Evolutionary conservation across 2,329 filamentous ascomycete genomes (phyloP), one percentile per base, ranked within the genome.

Genomic region (Colletotrichum sp.): DNA sequence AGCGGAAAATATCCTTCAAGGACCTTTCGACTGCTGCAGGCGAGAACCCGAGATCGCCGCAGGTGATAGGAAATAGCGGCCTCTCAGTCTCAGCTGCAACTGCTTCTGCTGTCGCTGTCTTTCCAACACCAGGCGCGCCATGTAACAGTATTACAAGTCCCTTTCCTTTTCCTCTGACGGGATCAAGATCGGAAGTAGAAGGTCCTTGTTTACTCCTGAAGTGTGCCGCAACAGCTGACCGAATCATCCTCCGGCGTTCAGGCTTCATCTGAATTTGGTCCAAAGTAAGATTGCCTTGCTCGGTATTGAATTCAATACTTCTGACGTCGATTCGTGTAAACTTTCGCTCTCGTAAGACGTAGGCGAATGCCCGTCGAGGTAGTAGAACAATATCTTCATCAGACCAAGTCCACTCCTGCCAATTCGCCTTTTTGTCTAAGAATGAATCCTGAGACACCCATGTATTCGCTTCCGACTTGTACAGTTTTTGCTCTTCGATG

Each of bases 1-100:
- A 67, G 16, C 78, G 75, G 7, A 83, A 77, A 6, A 80, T 78
- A 1, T 74, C 68, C 4, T 75, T 60, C 2, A 83, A 76, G 1
- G 77, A 73, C 10, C 36, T 74, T 26, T 83, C 81, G 0, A 82
- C 80, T 0, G 71, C 70, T 7, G 71, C 70, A 2, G 82, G 73
- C 1, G 78, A 77, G 1, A 78, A 78, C 0, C 81, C 81, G 5
- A 83, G 66, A 26, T 83, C 81, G 7, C 79, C 79, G 13, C 76
- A 80, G 2, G 79, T 82, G n/a, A 82, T 79, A 1, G 73, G 68
- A n/a, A 78, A 81, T 6, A 83, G 62, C 7, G 81, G 81, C 52
- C 78, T 78, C 15, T 77, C 32, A 0, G 75, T 77, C 3, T 78
- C 65, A 13, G 81, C 78, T 0, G 81, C 81, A 1, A 82, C 77